Base-by-base conservation (phyloP, 2,329 filamentous ascomycete genomes). In the Trichoderma sp. region DNA sequence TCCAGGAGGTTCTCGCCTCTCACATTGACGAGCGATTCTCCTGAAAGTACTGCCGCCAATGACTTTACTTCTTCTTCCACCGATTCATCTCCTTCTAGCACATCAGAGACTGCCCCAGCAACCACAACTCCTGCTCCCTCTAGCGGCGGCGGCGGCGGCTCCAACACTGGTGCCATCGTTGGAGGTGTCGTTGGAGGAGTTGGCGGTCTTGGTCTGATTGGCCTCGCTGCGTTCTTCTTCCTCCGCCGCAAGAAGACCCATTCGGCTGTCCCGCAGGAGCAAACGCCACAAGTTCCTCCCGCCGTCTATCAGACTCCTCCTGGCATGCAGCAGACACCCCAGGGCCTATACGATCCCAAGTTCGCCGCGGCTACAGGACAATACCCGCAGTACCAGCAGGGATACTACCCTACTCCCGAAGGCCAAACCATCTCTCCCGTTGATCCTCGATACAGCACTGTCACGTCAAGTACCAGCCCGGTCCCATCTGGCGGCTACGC, bases 171-270 rank as follows among this genome's bases (percentile, higher is more conserved):
- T 6, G 76, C 80, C 69, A 83, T 83, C 53, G 81, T 82, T 2
- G 82, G 82, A 26, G 81, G 80, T 43, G 80, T 81, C 21, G 78
- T 83, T 4, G 82, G 81, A 15, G 81, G 82, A 62, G 72, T 83
- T 9, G 82, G 75, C 0, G 79, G 76, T 32, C 74, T 83, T 43
- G 80, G 74, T 30, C 72, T 81, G 65, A 70, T 77, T 21, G 77
- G 74, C 21, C 73, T 79, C 14, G 78, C 75, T n/a, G 72, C 78
- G 9, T 79, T 79, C 71, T 77, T 83, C 73, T 72, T 80, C 71
- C 74, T 82, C 63, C 77, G 80, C 71, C 74, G 71, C 51, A 81
- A 77, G 74, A 77, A 79, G 71, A 34, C 18, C 57, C 32, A 60
- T 24, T 74, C 76, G 61, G 34, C 74, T 24, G 43, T 28, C 39